Evolutionary conservation across 345 rosid species (phyloP), one percentile per base, ranked within the genome.

Genomic region (Acer campestre): DNA sequence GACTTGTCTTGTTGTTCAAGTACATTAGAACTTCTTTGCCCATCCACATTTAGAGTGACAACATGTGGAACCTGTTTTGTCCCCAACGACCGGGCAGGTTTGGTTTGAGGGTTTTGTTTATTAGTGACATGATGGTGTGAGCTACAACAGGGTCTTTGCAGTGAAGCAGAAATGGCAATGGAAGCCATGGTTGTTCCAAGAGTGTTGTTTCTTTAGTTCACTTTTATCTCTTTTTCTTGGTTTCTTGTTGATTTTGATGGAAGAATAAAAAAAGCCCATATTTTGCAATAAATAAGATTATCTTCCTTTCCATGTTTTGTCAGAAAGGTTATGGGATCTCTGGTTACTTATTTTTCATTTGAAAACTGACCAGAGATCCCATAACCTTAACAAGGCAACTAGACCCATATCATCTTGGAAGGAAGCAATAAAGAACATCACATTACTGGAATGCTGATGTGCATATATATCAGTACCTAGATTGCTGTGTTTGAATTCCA

Each of bases 101-200:
- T 78, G 68, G 80, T 51, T 76, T 68, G 81, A 77, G 38, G 61
- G 6, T 56, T 80, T 71, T 66, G 84, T 74, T 74, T 86, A 73
- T 53, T 78, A 13, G 46, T 67, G 77, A 62, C 17, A 58, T 74
- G 80, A 58, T 73, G 80, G 44, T 71, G 70, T 66, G 81, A 58
- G 76, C 71, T 46, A 78, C 74, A 46, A 78, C 82, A 76, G 40
- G 82, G 79, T 29, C 70, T 73, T 20, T 77, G 85, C 63, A 82
- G 70, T n/a, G 84, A 87, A 11, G 89, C 89, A 56, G 87, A 86
- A 70, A 89, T 86, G 84, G 86, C 29, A 77, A 82, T 20, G 78
- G 84, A 76, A 85, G 89, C 82, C 90, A 83, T 84, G 67, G 80
- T 42, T 29, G 71, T 56, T 70, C 25, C 68, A 73, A 49, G 18